Conservation (phyloP, 371 early-diverging fungal genomes). For the Aphelidium insulamus region DNA sequence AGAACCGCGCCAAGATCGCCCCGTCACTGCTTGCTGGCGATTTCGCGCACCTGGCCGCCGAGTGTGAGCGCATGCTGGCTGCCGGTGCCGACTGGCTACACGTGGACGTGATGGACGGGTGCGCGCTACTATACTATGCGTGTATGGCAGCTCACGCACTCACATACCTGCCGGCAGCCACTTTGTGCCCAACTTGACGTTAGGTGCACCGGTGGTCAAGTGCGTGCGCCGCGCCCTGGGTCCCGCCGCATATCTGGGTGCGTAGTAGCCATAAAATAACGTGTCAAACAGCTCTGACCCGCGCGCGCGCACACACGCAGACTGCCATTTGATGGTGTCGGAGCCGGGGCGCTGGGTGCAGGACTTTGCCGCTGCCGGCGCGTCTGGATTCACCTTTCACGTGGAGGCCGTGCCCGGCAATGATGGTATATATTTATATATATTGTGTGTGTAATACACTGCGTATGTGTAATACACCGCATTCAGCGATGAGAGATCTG, state of each 20-base stretch:
- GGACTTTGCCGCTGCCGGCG: slow-evolving; percentile 86
- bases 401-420: slow-evolving; percentile 43
- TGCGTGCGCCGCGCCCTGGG: no score
- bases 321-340: slow-evolving; percentile 95
- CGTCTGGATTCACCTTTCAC: slow-evolving; percentile 76
- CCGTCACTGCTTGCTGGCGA: slow-evolving; percentile 86
- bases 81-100: slow-evolving; percentile 90
- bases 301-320: no score
- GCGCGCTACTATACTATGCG: slow-evolving; percentile 6
- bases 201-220: slow-evolving; percentile 84
- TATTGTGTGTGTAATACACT: neutral
- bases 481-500: no score
- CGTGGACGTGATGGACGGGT: slow-evolving; percentile 75
- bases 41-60: slow-evolving; percentile 67
- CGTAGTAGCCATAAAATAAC: no score
- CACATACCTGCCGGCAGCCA: slow-evolving; percentile 32
- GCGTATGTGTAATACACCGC: neutral
- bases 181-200: slow-evolving; percentile 92
- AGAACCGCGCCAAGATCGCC: slow-evolving; percentile 63
- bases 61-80: slow-evolving; percentile 66
- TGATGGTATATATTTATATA: neutral
- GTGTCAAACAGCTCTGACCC: no score
- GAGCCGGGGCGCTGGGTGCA: slow-evolving; percentile 83
- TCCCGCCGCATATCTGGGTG: no score
- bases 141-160: neutral